Conservation (phyloP, 106 monocot genomes). For the Chionographis japonica region DNA sequence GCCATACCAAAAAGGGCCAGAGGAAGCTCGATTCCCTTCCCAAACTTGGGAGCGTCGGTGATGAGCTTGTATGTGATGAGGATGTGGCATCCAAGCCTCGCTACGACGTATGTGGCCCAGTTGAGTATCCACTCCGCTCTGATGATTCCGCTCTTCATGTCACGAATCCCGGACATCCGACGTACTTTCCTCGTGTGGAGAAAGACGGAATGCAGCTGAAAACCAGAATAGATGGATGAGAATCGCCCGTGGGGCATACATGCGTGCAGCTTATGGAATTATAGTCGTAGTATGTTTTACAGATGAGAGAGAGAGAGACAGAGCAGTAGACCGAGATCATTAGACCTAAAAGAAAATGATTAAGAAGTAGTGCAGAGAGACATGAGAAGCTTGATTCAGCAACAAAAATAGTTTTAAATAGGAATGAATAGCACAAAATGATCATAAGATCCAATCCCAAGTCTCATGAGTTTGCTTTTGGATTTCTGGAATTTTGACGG, state of each 20-base stretch:
- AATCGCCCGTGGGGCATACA: not conserved
- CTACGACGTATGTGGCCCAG: slow-evolving; percentile 60
- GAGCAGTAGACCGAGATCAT: no score
- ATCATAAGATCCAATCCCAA: no score
- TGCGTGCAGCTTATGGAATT: no score
- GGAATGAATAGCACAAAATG: no score
- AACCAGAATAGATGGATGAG: slow-evolving; percentile 5
- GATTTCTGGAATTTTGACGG: no score
- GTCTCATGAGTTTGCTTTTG: no score
- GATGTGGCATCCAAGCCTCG: slow-evolving; percentile 61
- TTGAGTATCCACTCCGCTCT: slow-evolving; percentile 74
- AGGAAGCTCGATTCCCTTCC: slow-evolving; percentile 73
- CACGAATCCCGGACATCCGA: slow-evolving; percentile 65
- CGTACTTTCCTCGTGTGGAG: slow-evolving; percentile 82
- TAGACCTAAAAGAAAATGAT: no score
- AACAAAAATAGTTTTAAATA: no score
- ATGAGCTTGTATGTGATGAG: slow-evolving; percentile 88
- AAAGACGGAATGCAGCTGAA: slow-evolving; percentile 87
- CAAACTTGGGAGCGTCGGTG: slow-evolving; percentile 68
- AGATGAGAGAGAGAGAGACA: no score
- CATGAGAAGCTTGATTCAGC: no score
- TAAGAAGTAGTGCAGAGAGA: no score
- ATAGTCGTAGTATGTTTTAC: no score
- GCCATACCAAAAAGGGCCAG: slow-evolving; percentile 87
- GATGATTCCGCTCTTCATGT: slow-evolving; percentile 37